Evolutionary conservation across 1,284 basidiomycete species (phyloP), one percentile per base, ranked within the genome.

Genomic region (Ustilago xerochloae): DNA sequence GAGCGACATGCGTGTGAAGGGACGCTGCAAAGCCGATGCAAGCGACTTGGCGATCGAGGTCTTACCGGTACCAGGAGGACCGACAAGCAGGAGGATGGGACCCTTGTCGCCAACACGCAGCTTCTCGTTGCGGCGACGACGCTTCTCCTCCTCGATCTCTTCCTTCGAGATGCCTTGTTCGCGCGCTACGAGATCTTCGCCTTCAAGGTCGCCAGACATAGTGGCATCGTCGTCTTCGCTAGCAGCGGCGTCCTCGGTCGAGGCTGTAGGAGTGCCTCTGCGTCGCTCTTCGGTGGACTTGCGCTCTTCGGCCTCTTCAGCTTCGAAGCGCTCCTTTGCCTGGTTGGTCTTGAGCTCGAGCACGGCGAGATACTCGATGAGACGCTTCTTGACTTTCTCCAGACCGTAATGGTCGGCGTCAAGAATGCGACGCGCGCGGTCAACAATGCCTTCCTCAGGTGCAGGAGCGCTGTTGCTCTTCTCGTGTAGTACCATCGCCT

Each of bases 11-110:
- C 56, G 63, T 35, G 75, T 72, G 58, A 80, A 81, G 12, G 87
- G 93, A 0, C 93, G 92, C 3, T 92, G 91, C 57, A 91, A 91
- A 9, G 92, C 92, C 24, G 94, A 83, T 26, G 85, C 85, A 15
- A 86, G 78, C 28, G 81, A 84, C 24, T 78, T 67, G 29, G 82
- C 82, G 49, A 84, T 84, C 28, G 80, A 81, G 10, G 82, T 84
- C 72, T 84, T 83, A 32, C 82, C 82, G 6, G 81, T 82, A 22
- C 81, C 81, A 8, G 81, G 81, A 13, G 84, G 83, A 16, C 75
- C 70, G 38, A 86, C 89, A 61, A 87, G 91, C 88, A 94, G 84
- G 16, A 95, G 86, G 64, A 95, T 94, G 0, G 93, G 93, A 0
- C 92, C 93, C 77, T 92, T 74, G 61, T 81, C 77, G 26, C 59